Percentiles rank a stretch among this genome's conserved stretches.
Evolutionary conservation across 345 rosid genomes (phyloP).

Genomic region (Pelargonium nanum): DNA sequence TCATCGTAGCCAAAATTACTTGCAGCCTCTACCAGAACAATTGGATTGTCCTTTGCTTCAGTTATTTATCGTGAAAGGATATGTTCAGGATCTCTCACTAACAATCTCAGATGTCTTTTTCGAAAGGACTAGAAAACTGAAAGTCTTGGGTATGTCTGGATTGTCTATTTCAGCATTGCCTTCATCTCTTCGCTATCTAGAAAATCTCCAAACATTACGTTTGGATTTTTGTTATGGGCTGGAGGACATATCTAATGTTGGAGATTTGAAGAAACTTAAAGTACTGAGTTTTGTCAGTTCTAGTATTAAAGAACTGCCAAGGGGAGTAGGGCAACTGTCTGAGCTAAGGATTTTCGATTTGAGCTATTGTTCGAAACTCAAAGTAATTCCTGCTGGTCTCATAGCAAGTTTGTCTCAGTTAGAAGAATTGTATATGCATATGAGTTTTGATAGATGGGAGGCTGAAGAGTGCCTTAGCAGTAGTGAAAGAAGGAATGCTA

Average conservation of each 20-base stretch:
- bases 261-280: slow-evolving; percentile 8
- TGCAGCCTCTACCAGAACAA: slow-evolving; percentile 8
- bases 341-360: slow-evolving; percentile 11
- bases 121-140: slow-evolving; percentile 6
- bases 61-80: neutral
- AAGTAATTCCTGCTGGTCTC: slow-evolving; percentile 13
- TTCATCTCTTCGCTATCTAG: slow-evolving; percentile 1
- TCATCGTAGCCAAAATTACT: neutral
- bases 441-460: slow-evolving; percentile 15
- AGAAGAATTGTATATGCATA: slow-evolving; percentile 16
- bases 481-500: slow-evolving; percentile 4
- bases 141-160: slow-evolving; percentile 6
- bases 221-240: neutral
- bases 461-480: neutral
- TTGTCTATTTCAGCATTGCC: neutral
- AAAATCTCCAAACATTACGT: slow-evolving; percentile 8
- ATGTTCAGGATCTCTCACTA: neutral
- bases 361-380: slow-evolving; percentile 6
- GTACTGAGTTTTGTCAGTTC: slow-evolving; percentile 7
- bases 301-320: slow-evolving; percentile 8
- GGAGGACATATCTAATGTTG: slow-evolving; percentile 4
- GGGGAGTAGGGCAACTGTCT: slow-evolving; percentile 9
- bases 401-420: slow-evolving; percentile 6
- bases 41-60: slow-evolving; percentile 11
- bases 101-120: slow-evolving; percentile 10